Conservation (phyloP, 257 asterid species). For the Ballota nigra region DNA sequence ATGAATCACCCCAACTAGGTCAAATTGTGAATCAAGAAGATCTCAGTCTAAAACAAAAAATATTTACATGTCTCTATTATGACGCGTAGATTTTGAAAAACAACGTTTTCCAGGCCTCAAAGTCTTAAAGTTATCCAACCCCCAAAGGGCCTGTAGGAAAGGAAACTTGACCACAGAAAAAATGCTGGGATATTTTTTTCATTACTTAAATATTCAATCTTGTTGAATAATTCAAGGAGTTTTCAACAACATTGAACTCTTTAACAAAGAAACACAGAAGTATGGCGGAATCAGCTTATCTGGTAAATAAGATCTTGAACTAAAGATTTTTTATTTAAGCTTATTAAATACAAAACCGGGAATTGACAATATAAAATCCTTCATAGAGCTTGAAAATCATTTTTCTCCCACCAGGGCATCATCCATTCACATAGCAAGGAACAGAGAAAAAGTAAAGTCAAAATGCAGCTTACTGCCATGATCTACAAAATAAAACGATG, state of each 20-base stretch:
- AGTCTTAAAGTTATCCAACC: background rate
- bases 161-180: background rate
- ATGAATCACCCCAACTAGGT: background rate
- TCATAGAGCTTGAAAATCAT: background rate
- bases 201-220: background rate
- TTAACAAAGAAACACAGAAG: background rate
- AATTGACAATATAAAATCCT: background rate
- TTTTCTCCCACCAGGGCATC: background rate
- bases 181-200: background rate
- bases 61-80: background rate
- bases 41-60: background rate
- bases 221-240: background rate
- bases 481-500: background rate
- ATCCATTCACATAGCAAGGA: slow-evolving; percentile 11
- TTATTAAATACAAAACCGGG: background rate
- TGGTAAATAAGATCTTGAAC: background rate
- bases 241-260: background rate
- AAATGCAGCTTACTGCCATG: background rate
- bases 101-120: background rate
- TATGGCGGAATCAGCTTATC: background rate
- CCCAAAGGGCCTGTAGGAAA: background rate
- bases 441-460: slow-evolving; percentile 8
- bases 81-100: background rate
- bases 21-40: background rate
- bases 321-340: background rate